Evolutionary conservation across 257 asterid species (phyloP).

Genomic region (Scutellaria barbata): DNA sequence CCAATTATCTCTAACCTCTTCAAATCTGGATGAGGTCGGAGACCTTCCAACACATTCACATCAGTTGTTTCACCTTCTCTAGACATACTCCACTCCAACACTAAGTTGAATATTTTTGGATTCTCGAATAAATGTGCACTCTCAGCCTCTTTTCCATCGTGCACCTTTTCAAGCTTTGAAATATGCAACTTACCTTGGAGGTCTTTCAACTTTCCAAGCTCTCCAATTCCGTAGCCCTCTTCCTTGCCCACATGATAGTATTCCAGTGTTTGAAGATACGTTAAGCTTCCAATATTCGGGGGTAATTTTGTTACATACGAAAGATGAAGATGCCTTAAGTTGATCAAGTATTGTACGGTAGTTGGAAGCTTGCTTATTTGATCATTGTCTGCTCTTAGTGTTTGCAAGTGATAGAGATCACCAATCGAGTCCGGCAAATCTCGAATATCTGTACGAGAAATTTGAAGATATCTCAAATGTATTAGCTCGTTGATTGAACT

Average conservation of each 20-base stretch:
- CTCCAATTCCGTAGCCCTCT: not conserved
- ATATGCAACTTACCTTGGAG: too few species aligned
- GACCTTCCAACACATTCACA: constrained; percentile 15
- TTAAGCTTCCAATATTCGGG: constrained; percentile 22
- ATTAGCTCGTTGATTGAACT: too few species aligned
- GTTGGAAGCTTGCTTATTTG: not conserved
- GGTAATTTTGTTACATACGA: not conserved
- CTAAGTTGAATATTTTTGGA: not conserved
- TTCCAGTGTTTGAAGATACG: constrained; percentile 35
- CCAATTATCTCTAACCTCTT: not conserved
- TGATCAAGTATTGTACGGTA: not conserved
- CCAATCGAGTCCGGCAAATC: constrained; percentile 29
- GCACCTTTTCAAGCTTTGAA: too few species aligned
- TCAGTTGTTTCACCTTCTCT: constrained; percentile 19
- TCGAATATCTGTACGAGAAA: not conserved
- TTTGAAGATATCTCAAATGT: too few species aligned
- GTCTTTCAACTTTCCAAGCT: too few species aligned
- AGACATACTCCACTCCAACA: not conserved
- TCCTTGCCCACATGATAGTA: not conserved
- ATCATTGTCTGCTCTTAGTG: not conserved
- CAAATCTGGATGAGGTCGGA: constrained; percentile 12
- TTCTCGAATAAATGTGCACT: not conserved
- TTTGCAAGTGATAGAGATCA: constrained; percentile 18
- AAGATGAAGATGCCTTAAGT: constrained; percentile 32
- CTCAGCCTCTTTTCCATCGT: too few species aligned